Evolutionary conservation across 2,329 filamentous ascomycete species (phyloP).

Genomic region (Phialophora expanda): DNA sequence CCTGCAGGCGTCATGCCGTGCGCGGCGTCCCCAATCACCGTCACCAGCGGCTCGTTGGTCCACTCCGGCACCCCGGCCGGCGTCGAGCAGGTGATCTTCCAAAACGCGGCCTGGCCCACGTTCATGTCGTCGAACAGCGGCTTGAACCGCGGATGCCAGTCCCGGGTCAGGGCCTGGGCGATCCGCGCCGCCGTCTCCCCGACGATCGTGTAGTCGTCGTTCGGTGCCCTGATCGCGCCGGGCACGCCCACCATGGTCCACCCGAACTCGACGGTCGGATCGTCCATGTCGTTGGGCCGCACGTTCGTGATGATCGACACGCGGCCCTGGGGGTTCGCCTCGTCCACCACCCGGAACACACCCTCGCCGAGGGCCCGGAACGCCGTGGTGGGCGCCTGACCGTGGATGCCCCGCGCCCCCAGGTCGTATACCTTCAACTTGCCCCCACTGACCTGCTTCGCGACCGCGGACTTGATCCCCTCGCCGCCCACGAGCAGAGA

Average conservation of each 20-base stretch:
- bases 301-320: conserved; percentile 69
- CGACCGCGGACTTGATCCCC: conserved; percentile 65
- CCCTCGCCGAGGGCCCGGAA: conserved; percentile 68
- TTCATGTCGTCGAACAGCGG: conserved; percentile 42
- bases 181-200: conserved; percentile 49
- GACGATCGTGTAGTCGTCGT: conserved; percentile 64
- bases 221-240: conserved; percentile 63
- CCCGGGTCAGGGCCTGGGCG: conserved; percentile 38
- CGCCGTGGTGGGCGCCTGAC: conserved; percentile 65
- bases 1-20: conserved; percentile 56
- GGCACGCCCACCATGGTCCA: conserved; percentile 68
- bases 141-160: conserved; percentile 40
- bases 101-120: conserved; percentile 42
- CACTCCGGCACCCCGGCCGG: conserved; percentile 44
- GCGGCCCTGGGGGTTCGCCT: conserved; percentile 52
- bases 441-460: conserved; percentile 63
- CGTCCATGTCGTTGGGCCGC: conserved; percentile 63
- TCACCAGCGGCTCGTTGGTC: conserved; percentile 45
- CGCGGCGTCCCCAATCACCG: conserved; percentile 53
- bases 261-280: conserved; percentile 63
- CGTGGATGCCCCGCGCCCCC: conserved; percentile 68
- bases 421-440: conserved; percentile 67
- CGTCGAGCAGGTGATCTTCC: conserved; percentile 45
- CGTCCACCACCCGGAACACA: conserved; percentile 63
- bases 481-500: conserved; percentile 66